Percentiles rank a stretch among this genome's conserved stretches.
These are phyloP conservation scores for Colletotrichum musicola DNA, from an alignment of 2,329 filamentous ascomycete genomes.

Conservation along the genomic window DNA sequence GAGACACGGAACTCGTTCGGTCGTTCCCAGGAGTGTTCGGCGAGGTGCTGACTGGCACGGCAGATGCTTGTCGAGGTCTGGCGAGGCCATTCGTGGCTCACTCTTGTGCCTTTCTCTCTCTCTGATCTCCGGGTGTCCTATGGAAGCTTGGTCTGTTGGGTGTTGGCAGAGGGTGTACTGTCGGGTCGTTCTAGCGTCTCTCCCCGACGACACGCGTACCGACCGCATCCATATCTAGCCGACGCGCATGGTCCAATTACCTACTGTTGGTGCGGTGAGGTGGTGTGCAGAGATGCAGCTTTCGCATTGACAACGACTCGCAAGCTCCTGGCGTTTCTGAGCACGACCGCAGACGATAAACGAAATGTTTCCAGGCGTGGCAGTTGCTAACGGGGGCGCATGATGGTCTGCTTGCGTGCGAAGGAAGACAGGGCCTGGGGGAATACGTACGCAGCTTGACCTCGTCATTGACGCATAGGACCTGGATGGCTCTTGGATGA, in stretches of 20 bases:
- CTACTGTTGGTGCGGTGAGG: neutral
- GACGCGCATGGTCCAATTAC: slow-evolving; percentile 24
- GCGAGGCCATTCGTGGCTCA: neutral
- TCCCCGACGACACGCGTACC: slow-evolving; percentile 30
- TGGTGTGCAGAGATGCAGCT: slow-evolving; percentile 26
- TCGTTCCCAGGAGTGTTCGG: neutral
- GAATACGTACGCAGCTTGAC: neutral
- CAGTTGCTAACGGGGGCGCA: neutral
- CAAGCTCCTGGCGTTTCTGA: slow-evolving; percentile 30
- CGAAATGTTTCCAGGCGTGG: slow-evolving; percentile 19
- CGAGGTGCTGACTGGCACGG: no score
- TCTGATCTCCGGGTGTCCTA: neutral
- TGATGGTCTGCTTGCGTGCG: neutral
- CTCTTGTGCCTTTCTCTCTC: neutral
- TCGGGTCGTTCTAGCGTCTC: neutral
- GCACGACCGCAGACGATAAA: slow-evolving; percentile 5
- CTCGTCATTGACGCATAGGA: neutral
- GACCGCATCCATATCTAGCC: slow-evolving; percentile 16
- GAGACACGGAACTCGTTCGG: slow-evolving; percentile 17
- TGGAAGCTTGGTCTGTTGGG: neutral
- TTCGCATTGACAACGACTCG: slow-evolving; percentile 35
- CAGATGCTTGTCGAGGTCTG: neutral
- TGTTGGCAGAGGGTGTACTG: slow-evolving; percentile 4
- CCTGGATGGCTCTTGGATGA: slow-evolving; percentile 13
- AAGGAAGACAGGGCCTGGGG: no score